Evolutionary conservation across 495 filamentous ascomycete species (phyloP).

Genomic region (Oidiodendron maius): DNA sequence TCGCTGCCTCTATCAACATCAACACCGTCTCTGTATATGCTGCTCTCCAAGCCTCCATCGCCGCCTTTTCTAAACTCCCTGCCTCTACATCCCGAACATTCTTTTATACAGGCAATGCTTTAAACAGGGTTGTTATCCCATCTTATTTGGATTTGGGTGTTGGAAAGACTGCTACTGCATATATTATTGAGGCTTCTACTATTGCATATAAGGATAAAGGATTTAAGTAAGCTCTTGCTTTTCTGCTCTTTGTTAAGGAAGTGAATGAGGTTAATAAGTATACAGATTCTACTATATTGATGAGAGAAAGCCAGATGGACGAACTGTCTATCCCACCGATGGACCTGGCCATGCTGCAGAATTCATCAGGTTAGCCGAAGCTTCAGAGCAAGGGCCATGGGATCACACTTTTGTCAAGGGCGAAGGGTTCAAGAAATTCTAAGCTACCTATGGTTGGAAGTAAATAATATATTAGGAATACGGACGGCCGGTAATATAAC

Average conservation of each 20-base stretch:
- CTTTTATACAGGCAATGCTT: too few species aligned
- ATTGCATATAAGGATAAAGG: slow-evolving; percentile 31
- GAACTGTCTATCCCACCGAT: slow-evolving; percentile 14
- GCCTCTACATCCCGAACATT: slow-evolving; percentile 27
- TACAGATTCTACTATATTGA: slow-evolving; percentile 45
- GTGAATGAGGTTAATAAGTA: neutral
- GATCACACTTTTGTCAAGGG: too few species aligned
- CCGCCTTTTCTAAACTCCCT: slow-evolving; percentile 31
- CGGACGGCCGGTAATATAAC: too few species aligned
- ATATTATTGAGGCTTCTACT: slow-evolving; percentile 32
- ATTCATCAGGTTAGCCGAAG: too few species aligned
- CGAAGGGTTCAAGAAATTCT: too few species aligned
- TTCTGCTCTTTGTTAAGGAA: slow-evolving; percentile 1
- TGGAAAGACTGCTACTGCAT: slow-evolving; percentile 37
- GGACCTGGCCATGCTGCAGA: too few species aligned
- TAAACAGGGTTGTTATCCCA: slow-evolving; percentile 28
- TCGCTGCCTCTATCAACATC: slow-evolving; percentile 22
- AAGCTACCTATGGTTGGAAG: too few species aligned
- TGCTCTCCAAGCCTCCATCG: slow-evolving; percentile 34
- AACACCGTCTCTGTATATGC: slow-evolving; percentile 36
- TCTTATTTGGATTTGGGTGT: slow-evolving; percentile 28
- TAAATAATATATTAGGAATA: too few species aligned
- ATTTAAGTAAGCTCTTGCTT: too few species aligned
- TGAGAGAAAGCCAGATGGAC: slow-evolving; percentile 34
- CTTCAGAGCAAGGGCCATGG: too few species aligned